Evolutionary conservation across 306 rosid genomes (phyloP), one percentile per base, ranked within the genome.

Genomic region (Notholithocarpus densiflorus): DNA sequence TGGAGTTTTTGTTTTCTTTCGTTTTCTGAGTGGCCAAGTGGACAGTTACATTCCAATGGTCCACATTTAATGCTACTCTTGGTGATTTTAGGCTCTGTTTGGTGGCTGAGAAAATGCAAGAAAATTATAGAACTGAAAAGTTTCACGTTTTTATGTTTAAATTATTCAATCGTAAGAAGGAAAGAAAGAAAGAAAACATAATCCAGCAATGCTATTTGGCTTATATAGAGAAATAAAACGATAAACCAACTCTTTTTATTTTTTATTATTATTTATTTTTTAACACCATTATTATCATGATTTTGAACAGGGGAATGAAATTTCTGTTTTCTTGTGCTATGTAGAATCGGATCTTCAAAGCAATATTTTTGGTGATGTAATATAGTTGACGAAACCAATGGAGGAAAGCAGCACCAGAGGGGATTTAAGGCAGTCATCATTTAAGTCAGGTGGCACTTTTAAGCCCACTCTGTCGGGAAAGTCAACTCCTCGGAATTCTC

Each of bases 401-500:
- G 97, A 94, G 76, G 97, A 86, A 51, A 77, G 71, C 80, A 84
- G 37, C 54, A 73, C 52, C 31, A 82, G 73, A 82, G 88, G 83
- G 65, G 97, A 89, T 72, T 54, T 84, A 78, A 84, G 81, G 31
- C 82, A 81, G 71, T 69, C 86, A 53, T 56, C 89, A 23, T 56
- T 85, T 13, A 90, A 78, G 80, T 78, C 88, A 29, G 86, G 88
- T 75, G 92, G 92, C 27, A 90, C 77, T 78, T 82, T 88, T 69
- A 89, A 88, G 85, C 82, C 88, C 14, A 17, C 89, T 31, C 78
- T 93, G 79, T 85, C 97, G 3, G 98, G 97, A 72, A 89, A 84
- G 79, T 81, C 91, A 27, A 84, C 88, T 32, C 90, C 97, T 1
- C 82, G 86, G 65, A 64, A 52, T 86, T 92, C 97, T 75, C 94